These are phyloP conservation scores for Homolaphlyctis polyrhiza DNA, from an alignment of 371 early-diverging fungal species.

Conservation along the genomic window DNA sequence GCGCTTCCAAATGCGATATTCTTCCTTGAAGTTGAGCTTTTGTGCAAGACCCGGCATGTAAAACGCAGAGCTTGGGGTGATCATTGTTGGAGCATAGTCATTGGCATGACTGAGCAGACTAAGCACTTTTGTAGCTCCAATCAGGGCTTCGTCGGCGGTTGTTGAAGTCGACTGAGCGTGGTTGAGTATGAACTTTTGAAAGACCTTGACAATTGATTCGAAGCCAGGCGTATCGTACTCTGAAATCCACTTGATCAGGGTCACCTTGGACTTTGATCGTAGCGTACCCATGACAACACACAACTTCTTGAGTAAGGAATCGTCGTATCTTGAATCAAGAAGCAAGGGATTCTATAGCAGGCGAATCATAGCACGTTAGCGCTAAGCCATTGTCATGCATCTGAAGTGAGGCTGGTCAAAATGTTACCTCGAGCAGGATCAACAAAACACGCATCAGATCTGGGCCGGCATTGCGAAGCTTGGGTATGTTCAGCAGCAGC, in stretches of 20 bases:
- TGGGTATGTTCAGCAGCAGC: slow-evolving; percentile 36
- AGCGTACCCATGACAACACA: slow-evolving; percentile 36
- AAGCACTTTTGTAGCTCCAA: slow-evolving; percentile 59
- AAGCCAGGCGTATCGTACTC: slow-evolving; percentile 32
- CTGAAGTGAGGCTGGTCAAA: background rate
- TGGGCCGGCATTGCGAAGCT: slow-evolving; percentile 21
- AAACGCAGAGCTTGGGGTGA: slow-evolving; percentile 53
- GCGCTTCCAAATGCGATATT: slow-evolving; percentile 65
- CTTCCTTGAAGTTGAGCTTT: slow-evolving; percentile 72
- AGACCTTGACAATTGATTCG: slow-evolving; percentile 20
- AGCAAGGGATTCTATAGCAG: slow-evolving; percentile 55
- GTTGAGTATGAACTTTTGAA: slow-evolving; percentile 36
- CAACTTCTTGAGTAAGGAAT: slow-evolving; percentile 39
- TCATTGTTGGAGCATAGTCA: slow-evolving; percentile 12
- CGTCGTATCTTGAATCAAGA: slow-evolving; percentile 40
- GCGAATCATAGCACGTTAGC: background rate
- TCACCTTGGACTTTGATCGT: slow-evolving; percentile 15
- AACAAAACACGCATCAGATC: slow-evolving; percentile 34
- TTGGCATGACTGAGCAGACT: slow-evolving; percentile 54
- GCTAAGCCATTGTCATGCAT: background rate
- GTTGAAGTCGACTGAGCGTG: slow-evolving; percentile 38
- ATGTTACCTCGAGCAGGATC: slow-evolving; percentile 31
- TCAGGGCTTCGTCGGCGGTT: slow-evolving; percentile 50
- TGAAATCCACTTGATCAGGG: slow-evolving; percentile 44
- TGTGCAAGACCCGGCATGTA: slow-evolving; percentile 53